Base-by-base conservation (phyloP, 2,329 filamentous ascomycete genomes). In the Colletotrichum sojae region DNA sequence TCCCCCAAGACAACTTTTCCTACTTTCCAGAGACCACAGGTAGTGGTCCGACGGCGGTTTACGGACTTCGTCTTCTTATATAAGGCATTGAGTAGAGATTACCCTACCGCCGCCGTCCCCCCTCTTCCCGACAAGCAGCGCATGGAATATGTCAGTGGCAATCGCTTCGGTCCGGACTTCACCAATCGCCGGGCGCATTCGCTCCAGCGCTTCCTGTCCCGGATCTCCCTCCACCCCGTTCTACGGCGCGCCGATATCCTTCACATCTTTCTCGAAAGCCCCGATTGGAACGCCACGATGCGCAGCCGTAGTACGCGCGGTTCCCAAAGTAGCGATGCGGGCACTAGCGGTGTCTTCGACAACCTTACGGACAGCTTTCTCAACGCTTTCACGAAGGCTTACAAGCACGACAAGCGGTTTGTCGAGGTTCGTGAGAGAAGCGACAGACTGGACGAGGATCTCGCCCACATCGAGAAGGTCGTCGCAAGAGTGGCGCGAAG, bases 251-350 rank as follows among this genome's bases (percentile, higher is more conserved):
- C 94, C 0, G 87, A 91, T 27, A 90, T 98, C 45, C 86, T 99
- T 39, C 92, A 96, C 74, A 91, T 91, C 68, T 99, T 99, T 79
- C 89, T 99, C 71, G 96, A 99, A 81, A 95, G 92, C 68, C 89
- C 88, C 27, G 96, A 99, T 80, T 99, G 96, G 96, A 98, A 99
- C 79, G 92, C 94, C 40, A 95, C 94, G 54, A 98, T 99, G 95
- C 91, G 91, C 75, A 89, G 90, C 73, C 90, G 94, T 55, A 89
- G 91, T 12, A 86, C 89, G 59, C 88, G 95, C 54, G 88, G 86
- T 31, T 88, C 90, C 70, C 85, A 83, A 52, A 74, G 81, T 31
- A 81, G 81, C 78, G 76, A 87, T 73, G 75, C 85, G 73, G 77
- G 81, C 74, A 86, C 86, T 27, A 86, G 87, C 13, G 91, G 94